These are phyloP conservation scores for Aspergillus mulundensis DNA, from an alignment of 495 filamentous ascomycete species.

Conservation along the genomic window DNA sequence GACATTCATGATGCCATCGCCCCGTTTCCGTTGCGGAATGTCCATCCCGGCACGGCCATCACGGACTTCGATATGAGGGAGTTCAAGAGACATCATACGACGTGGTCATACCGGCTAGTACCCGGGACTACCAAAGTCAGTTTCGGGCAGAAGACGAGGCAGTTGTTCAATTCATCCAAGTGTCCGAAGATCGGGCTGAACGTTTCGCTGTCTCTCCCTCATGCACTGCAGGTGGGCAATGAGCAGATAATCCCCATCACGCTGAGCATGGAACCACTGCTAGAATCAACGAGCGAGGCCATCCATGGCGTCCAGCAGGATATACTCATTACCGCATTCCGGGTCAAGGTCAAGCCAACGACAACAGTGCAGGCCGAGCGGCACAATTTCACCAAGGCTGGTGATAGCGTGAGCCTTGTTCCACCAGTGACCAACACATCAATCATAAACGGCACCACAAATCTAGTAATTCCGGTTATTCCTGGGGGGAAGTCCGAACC, in stretches of 20 bases:
- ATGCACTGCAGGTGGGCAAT: background rate
- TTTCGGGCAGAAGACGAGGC: background rate
- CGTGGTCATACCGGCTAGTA: background rate
- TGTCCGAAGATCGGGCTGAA: background rate
- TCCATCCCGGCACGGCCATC: background rate
- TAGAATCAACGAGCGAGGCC: background rate
- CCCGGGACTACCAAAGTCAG: background rate
- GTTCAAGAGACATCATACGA: background rate
- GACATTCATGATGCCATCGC: background rate
- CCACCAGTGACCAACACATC: background rate
- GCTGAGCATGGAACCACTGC: background rate
- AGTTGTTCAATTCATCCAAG: background rate
- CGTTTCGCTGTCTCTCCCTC: background rate
- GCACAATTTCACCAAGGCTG: background rate
- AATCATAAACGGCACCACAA: background rate
- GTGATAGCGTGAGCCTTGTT: background rate
- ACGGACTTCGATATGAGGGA: conserved; percentile 1
- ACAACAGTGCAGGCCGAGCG: background rate
- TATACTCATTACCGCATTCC: background rate
- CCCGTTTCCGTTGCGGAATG: background rate
- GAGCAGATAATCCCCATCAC: background rate
- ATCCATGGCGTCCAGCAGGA: background rate
- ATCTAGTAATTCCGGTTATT: background rate
- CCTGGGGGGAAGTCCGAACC: background rate
- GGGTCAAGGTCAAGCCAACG: background rate